These are phyloP conservation scores for Aspergillus ustus DNA, from an alignment of 2,329 filamentous ascomycete genomes.

Conservation along the genomic window DNA sequence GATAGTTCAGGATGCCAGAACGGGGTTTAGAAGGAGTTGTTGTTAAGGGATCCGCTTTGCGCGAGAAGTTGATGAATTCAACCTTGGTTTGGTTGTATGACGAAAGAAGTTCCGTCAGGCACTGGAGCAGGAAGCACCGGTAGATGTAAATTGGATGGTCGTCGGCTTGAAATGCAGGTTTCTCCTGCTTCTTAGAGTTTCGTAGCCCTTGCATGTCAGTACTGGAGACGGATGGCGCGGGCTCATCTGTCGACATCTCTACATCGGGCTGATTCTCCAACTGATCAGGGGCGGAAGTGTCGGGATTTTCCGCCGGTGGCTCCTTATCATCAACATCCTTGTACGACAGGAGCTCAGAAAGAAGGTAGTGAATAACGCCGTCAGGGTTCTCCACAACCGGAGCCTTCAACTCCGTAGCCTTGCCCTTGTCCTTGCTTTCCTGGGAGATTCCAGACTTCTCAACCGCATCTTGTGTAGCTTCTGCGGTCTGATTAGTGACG, in stretches of 20 bases:
- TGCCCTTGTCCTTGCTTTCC: slow-evolving; percentile 50
- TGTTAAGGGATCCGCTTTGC: slow-evolving; percentile 80
- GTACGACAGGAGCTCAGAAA: slow-evolving; percentile 90
- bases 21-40: slow-evolving; percentile 92
- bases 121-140: slow-evolving; percentile 91
- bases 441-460: slow-evolving; percentile 26
- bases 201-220: slow-evolving; percentile 34
- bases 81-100: slow-evolving; percentile 96
- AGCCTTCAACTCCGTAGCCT: slow-evolving; percentile 72
- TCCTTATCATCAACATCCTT: slow-evolving; percentile 90
- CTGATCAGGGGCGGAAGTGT: slow-evolving; percentile 36
- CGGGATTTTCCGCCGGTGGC: slow-evolving; percentile 41
- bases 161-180: slow-evolving; percentile 82
- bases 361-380: slow-evolving; percentile 90
- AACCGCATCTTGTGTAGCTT: slow-evolving; percentile 37
- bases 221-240: slow-evolving; percentile 38
- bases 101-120: slow-evolving; percentile 83
- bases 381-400: slow-evolving; percentile 91
- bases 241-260: slow-evolving; percentile 54
- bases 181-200: slow-evolving; percentile 67
- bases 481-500: slow-evolving; percentile 29
- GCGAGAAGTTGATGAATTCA: slow-evolving; percentile 98
- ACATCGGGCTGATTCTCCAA: slow-evolving; percentile 49
- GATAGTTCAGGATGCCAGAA: slow-evolving; percentile 89
- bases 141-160: slow-evolving; percentile 97